These are phyloP conservation scores for Entomortierella beljakovae DNA, from an alignment of 192 early-diverging fungal species.

Conservation along the genomic window DNA sequence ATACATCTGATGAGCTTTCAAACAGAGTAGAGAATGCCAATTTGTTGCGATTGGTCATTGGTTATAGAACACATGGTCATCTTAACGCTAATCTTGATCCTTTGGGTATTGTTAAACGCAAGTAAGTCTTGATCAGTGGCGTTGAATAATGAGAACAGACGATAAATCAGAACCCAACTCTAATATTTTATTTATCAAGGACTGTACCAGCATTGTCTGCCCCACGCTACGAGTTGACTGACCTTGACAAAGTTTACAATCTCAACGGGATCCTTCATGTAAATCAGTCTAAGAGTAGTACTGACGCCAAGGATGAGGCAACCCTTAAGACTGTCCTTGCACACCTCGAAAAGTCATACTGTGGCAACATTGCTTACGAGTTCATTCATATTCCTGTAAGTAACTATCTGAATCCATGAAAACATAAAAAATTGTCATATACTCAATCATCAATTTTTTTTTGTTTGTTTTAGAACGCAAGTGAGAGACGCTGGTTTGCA, in stretches of 20 bases:
- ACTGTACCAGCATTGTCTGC: slow-evolving; percentile 83
- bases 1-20: slow-evolving; percentile 78
- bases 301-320: slow-evolving; percentile 62
- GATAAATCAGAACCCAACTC: not conserved
- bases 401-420: not conserved
- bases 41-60: slow-evolving; percentile 85
- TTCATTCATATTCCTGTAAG: slow-evolving; percentile 92
- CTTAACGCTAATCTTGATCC: slow-evolving; percentile 89
- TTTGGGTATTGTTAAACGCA: slow-evolving; percentile 73
- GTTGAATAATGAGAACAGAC: not conserved
- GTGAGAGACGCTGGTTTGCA: slow-evolving; percentile 91
- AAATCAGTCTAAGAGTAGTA: slow-evolving; percentile 61
- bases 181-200: slow-evolving; percentile 20
- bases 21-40: slow-evolving; percentile 90
- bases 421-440: not conserved
- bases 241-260: slow-evolving; percentile 65
- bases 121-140: slow-evolving; percentile 62
- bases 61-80: slow-evolving; percentile 87
- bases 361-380: slow-evolving; percentile 92
- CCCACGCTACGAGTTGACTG: slow-evolving; percentile 82
- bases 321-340: slow-evolving; percentile 74
- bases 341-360: slow-evolving; percentile 80
- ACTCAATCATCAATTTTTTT: not conserved
- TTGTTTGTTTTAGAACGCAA: slow-evolving; percentile 65
- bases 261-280: slow-evolving; percentile 83